Base-by-base conservation (phyloP, 306 rosid species). In the Medicago ruthenica region DNA sequence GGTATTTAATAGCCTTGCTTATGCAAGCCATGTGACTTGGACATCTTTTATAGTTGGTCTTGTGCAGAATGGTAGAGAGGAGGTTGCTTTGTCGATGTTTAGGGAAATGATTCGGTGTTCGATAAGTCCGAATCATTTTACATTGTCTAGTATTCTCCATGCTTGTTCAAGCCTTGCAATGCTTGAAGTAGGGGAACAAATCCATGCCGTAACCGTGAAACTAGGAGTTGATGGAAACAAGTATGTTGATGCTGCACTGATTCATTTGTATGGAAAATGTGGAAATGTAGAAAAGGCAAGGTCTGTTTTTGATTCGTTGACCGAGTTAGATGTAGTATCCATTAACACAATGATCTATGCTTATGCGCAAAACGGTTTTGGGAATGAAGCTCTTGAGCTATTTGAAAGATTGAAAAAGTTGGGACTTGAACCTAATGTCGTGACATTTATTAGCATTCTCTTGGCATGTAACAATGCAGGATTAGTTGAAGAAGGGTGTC, bases 391-490 rank as follows among this genome's bases (percentile, higher is more conserved):
- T 37, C 88, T 88, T 72, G 27, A 80, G 58, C 86, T 88, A 37
- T 85, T 72, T 2, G 58, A 83, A 47, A 69, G 77, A 73, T 79
- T 88, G 78, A 73, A 79, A 71, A 79, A 34, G 11, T 62, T 84
- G 75, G 78, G 79, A 51, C 70, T 80, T 65, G 78, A 70, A 55
- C 96, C 88, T 11, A 86, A 88, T 79, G 86, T 82, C 6, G 87
- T 88, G 27, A 87, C 96, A 71, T 65, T 83, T 69, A 78, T 85
- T 80, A 90, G 89, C 78, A 75, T 85, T 80, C 91, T 88, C 64
- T 80, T 88, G 88, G 93, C 91, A 21, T 90, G 96, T 87, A 86
- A 85, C 77, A 88, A 86, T 76, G 85, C 87, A 0, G 93, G 90
- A 41, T 74, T 91, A 78, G 93, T 91, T 59, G 90, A 85, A 42